Conservation (phyloP, 495 filamentous ascomycete genomes). For the Bacidia rubella region DNA sequence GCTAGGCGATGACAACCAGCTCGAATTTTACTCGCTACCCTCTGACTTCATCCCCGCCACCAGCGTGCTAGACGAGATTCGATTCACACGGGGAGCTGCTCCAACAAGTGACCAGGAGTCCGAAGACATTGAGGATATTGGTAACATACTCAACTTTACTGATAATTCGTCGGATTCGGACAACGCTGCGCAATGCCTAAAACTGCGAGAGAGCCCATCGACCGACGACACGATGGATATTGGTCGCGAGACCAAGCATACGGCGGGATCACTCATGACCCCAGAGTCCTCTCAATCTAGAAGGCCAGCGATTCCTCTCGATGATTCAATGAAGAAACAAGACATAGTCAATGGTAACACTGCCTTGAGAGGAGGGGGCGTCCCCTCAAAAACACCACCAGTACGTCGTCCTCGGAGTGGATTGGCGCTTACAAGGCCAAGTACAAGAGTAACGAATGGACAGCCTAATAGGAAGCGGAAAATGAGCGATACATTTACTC, state of each 20-base stretch:
- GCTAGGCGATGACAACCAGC: background rate
- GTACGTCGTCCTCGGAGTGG: background rate
- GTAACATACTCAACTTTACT: background rate
- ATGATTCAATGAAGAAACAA: too few species aligned
- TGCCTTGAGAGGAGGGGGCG: too few species aligned
- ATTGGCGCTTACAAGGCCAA: background rate
- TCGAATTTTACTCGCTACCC: background rate
- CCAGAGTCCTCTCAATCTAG: background rate
- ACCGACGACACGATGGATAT: background rate
- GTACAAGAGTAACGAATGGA: background rate
- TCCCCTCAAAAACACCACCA: too few species aligned
- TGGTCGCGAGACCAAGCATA: background rate
- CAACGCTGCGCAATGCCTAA: background rate
- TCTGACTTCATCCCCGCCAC: constrained; percentile 1
- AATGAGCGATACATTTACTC: background rate
- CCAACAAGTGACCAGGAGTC: constrained; percentile 1
- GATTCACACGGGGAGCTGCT: background rate
- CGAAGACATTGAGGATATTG: constrained; percentile 5
- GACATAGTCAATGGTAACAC: too few species aligned
- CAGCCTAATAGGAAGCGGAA: background rate
- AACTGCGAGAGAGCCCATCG: background rate
- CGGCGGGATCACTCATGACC: constrained; percentile 1
- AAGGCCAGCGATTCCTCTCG: too few species aligned
- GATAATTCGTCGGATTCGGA: constrained; percentile 2
- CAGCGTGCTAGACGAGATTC: background rate